Evolutionary conservation across 768 basidiomycete genomes (phyloP).

Genomic region (Auricularia auricula-judae): DNA sequence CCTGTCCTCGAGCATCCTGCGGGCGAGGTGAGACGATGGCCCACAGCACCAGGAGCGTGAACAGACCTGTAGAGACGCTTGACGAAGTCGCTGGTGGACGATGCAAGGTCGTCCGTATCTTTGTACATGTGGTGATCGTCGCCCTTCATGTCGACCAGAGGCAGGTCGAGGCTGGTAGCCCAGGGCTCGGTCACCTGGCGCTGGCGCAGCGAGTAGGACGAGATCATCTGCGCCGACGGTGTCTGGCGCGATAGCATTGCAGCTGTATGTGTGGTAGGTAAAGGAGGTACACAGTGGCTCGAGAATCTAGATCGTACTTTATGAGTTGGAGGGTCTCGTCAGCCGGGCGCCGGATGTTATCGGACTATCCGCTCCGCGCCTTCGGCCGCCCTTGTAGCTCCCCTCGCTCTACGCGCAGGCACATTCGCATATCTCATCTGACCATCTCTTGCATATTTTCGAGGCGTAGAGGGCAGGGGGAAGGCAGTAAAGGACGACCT

Average conservation of each 20-base stretch:
- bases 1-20: constrained; percentile 81
- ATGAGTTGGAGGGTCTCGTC: too few relatives aligned
- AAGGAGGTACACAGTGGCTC: too few relatives aligned
- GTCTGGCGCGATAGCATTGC: not conserved
- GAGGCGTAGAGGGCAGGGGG: too few relatives aligned
- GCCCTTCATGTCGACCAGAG: not conserved
- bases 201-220: not conserved
- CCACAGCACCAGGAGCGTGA: not conserved
- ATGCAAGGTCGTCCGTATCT: constrained; percentile 61
- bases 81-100: constrained; percentile 86
- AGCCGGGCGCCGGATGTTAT: too few relatives aligned
- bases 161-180: not conserved
- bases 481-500: too few relatives aligned
- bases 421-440: too few relatives aligned
- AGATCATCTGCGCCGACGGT: not conserved
- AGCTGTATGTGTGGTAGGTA: not conserved
- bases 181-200: not conserved
- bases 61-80: constrained; percentile 87
- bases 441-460: too few relatives aligned
- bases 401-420: too few relatives aligned
- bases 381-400: too few relatives aligned
- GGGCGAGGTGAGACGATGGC: constrained; percentile 1
- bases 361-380: too few relatives aligned
- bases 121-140: constrained; percentile 10
- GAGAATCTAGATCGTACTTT: too few relatives aligned